These are phyloP conservation scores for Grosmannia clavigera DNA, from an alignment of 2,329 filamentous ascomycete genomes.

Conservation along the genomic window DNA sequence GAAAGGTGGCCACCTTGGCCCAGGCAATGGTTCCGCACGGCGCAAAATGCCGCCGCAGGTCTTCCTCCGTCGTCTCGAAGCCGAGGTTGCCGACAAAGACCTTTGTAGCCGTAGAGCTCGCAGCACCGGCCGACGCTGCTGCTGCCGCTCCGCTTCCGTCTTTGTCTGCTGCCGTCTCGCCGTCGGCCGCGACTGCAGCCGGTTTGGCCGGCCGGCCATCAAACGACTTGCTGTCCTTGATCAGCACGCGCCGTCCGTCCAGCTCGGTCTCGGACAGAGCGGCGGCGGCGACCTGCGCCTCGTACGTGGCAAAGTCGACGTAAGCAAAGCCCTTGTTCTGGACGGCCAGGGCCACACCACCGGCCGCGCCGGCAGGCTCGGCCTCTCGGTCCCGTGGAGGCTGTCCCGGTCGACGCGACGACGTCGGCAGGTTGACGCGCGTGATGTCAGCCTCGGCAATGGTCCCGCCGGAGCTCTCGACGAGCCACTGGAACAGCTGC, in stretches of 20 bases:
- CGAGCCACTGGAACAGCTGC: conserved; percentile 70
- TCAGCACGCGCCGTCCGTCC: conserved; percentile 66
- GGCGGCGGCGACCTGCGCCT: conserved; percentile 64
- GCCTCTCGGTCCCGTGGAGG: neutral
- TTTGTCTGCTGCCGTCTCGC: conserved; percentile 11
- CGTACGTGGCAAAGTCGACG: conserved; percentile 69
- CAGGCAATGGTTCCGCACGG: conserved; percentile 75
- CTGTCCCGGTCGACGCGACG: neutral
- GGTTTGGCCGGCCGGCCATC: conserved; percentile 60
- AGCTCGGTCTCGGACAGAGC: conserved; percentile 76
- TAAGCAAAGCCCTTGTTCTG: conserved; percentile 90
- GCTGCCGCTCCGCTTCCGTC: conserved; percentile 12
- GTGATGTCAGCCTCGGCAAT: conserved; percentile 64
- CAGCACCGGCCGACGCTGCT: conserved; percentile 20
- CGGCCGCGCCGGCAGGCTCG: conserved; percentile 16
- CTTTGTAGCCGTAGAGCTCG: conserved; percentile 50
- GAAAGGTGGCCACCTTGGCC: conserved; percentile 85
- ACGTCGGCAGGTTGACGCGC: conserved; percentile 61
- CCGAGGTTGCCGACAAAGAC: conserved; percentile 87
- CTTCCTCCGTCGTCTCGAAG: conserved; percentile 71
- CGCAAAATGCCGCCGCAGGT: conserved; percentile 66
- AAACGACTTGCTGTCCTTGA: conserved; percentile 85
- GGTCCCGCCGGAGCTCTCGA: conserved; percentile 53
- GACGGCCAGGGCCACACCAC: conserved; percentile 8
- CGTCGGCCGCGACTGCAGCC: conserved; percentile 16